phyloP scores from a whole-genome alignment of 1,284 basidiomycete species.

The Laetiporus sulphureus region DNA sequence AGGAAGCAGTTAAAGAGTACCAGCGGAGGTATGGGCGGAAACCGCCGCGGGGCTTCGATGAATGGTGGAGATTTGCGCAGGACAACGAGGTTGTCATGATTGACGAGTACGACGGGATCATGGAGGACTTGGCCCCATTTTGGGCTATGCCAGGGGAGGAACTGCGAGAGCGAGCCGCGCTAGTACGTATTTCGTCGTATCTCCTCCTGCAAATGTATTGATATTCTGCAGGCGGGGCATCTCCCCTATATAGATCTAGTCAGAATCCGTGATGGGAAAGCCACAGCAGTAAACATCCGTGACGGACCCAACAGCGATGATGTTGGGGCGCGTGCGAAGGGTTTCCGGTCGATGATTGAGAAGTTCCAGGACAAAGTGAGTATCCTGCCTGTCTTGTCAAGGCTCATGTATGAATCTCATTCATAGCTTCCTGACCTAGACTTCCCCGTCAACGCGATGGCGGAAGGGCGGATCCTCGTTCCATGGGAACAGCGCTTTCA shows the following conservation, averaged over 20 bases:
- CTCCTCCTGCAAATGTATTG: background rate
- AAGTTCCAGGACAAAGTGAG: slow-evolving; percentile 63
- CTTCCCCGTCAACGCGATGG: slow-evolving; percentile 85
- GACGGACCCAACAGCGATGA: slow-evolving; percentile 59
- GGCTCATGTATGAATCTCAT: slow-evolving; percentile 9
- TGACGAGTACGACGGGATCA: slow-evolving; percentile 88
- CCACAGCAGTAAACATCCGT: slow-evolving; percentile 55
- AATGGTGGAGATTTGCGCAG: slow-evolving; percentile 82
- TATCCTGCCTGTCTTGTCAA: slow-evolving; percentile 9
- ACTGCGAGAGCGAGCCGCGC: slow-evolving; percentile 60
- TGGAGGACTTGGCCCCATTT: slow-evolving; percentile 77
- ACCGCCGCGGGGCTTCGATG: slow-evolving; percentile 87
- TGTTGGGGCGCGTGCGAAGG: slow-evolving; percentile 70
- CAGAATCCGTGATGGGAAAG: slow-evolving; percentile 60
- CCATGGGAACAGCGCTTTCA: slow-evolving; percentile 76
- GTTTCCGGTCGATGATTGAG: slow-evolving; percentile 69
- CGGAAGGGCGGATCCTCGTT: slow-evolving; percentile 86
- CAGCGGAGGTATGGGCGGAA: slow-evolving; percentile 63
- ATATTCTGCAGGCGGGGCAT: slow-evolving; percentile 51
- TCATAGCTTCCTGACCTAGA: slow-evolving; percentile 82
- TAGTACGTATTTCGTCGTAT: slow-evolving; percentile 39
- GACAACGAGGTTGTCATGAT: slow-evolving; percentile 72
- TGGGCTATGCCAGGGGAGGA: slow-evolving; percentile 70
- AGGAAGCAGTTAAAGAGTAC: slow-evolving; percentile 76
- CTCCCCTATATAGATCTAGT: slow-evolving; percentile 83